Base-by-base conservation (phyloP, 192 early-diverging fungal species). In the Chytriomyces sp. region DNA sequence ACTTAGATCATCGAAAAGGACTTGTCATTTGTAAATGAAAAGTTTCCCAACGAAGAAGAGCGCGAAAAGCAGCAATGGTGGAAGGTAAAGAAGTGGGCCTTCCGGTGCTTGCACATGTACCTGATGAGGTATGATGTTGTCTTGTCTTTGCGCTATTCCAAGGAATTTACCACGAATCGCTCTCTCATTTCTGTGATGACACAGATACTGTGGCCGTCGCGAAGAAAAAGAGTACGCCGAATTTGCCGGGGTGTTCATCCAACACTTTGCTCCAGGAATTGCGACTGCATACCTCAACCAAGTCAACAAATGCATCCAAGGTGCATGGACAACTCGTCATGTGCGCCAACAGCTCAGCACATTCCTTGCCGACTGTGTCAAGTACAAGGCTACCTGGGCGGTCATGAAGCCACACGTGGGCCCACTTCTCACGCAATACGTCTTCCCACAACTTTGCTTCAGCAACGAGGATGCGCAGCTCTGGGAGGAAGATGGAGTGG, bases 51-150 rank as follows among this genome's bases (percentile, higher is more conserved):
- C 7, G 85, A 86, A 49, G 91, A 93, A 59, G 94, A 95, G 43
- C 80, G 90, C 44, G 94, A 94, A 68, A 91, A 91, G 77, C 90
- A 93, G 80, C 91, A 92, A 23, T 94, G 90, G 86, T 95, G 92
- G 92, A 96, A 96, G 85, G 92, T 92, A 64, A 97, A 97, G 81
- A 96, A 97, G 79, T 97, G 97, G 96, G 92, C 96, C 7, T 91
- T 92, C 79, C n/a, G 66, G 26, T 93, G 91, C 82, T 84, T 99
- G 77, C 95, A 97, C 87, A 90, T 89, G 23, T 88, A 95, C 10
- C 95, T 97, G 70, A 75, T 81, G 48, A 81, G 88, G 82, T 84
- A 71, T 50, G 77, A 43, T 5, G 0, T 13, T 24, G 24, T 70
- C 20, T 67, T 47, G 18, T 67, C 62, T 35, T 35, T 35, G 28